A percentile compares a stretch with the other conserved stretches of the same genome.
Evolutionary conservation across 495 filamentous ascomycete genomes (phyloP).

Genomic region (Penicillium diatomitis): DNA sequence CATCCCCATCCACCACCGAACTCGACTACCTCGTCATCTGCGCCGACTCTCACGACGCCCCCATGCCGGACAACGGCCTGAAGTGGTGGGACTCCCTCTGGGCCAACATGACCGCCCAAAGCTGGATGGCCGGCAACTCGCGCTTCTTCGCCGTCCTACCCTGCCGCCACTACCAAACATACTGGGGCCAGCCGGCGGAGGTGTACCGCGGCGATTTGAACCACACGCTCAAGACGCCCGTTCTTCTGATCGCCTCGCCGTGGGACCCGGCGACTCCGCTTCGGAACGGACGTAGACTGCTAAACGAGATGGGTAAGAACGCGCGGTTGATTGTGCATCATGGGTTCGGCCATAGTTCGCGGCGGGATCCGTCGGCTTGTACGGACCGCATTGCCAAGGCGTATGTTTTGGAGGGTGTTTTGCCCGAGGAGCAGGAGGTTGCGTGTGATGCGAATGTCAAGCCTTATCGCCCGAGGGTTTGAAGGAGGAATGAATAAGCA

Average conservation of each 20-base stretch:
- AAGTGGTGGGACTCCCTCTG: constrained; percentile 10
- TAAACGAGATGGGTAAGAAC: constrained; percentile 10
- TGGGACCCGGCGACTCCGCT: constrained; percentile 14
- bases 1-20: constrained; percentile 1
- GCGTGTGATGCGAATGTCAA: constrained; percentile 8
- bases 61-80: constrained; percentile 9
- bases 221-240: constrained; percentile 10
- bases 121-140: constrained; percentile 14
- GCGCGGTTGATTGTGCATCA: constrained; percentile 11
- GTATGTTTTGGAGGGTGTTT: constrained; percentile 7
- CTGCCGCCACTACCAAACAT: constrained; percentile 9
- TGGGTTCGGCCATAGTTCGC: constrained; percentile 11
- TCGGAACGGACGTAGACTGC: constrained; percentile 10
- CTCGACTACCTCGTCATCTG: constrained; percentile 10
- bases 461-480: constrained; percentile 1
- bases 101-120: constrained; percentile 8
- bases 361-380: constrained; percentile 7
- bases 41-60: constrained; percentile 11
- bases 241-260: constrained; percentile 6
- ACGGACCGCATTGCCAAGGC: constrained; percentile 9
- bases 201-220: constrained; percentile 14
- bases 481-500: background rate
- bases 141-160: constrained; percentile 9
- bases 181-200: constrained; percentile 9
- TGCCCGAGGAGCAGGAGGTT: constrained; percentile 5